Evolutionary conservation across 2,329 filamentous ascomycete species (phyloP).

Genomic region (Apiospora rasikravindrae): DNA sequence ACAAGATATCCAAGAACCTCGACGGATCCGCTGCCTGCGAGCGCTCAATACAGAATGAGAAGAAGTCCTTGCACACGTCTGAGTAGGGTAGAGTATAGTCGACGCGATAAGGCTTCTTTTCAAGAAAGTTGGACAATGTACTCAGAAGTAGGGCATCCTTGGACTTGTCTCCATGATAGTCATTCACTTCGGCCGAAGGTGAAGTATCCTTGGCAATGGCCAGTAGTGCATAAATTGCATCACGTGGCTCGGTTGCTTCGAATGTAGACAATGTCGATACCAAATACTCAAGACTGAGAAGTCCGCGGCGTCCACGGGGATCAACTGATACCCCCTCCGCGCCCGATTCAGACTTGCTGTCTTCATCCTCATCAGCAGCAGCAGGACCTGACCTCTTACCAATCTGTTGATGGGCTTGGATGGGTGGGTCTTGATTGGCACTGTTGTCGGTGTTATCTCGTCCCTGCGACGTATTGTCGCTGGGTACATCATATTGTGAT

Average conservation of each 20-base stretch:
- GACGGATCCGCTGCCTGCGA: constrained; percentile 28
- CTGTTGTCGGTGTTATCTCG: too few relatives aligned
- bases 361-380: background rate
- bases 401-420: too few relatives aligned
- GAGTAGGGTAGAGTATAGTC: constrained; percentile 38
- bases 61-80: constrained; percentile 42
- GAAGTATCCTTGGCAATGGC: constrained; percentile 40
- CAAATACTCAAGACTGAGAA: background rate
- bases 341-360: background rate
- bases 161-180: too few relatives aligned
- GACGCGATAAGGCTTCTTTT: constrained; percentile 36
- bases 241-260: constrained; percentile 32
- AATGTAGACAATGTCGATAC: background rate
- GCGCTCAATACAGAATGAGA: constrained; percentile 37
- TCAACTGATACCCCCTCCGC: background rate
- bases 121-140: constrained; percentile 24
- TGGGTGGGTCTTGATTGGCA: too few relatives aligned
- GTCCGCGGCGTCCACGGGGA: background rate
- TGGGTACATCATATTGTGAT: too few relatives aligned
- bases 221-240: constrained; percentile 41
- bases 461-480: too few relatives aligned
- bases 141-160: background rate
- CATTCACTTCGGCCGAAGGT: constrained; percentile 24
- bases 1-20: background rate
- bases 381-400: too few relatives aligned